Evolutionary conservation across 106 monocot genomes (phyloP), one percentile per base, ranked within the genome.

Genomic region (Dioscorea zingiberensis): DNA sequence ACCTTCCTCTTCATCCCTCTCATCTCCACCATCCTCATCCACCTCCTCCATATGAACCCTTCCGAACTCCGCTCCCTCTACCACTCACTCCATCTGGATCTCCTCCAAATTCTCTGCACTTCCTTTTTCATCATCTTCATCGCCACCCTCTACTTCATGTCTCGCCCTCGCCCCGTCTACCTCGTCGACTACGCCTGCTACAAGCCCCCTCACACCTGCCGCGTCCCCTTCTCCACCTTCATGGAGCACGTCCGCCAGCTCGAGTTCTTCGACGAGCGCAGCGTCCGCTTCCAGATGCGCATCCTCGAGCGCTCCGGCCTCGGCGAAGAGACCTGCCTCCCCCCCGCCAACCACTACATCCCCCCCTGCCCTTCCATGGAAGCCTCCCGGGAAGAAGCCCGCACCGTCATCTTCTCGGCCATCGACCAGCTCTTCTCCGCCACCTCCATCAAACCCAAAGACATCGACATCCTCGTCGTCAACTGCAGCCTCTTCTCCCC

Each of bases 401-500:
- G 21, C 56, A 22, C 23, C 12, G 56, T 60, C 15, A 17, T 60
- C 32, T 27, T 32, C 60, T 60, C 60, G 28, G 27, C 60, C 60
- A 17, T 60, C 4, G 60, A 60, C 60, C 28, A 32, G 13, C 60
- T 60, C 29, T 5, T 32, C 18, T 8, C 7, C 10, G 63, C 47
- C 48, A 83, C 83, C 7, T 66, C 71, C 1, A 7, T 86, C 26
- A 57, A 62, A 45, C 82, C 76, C 9, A 70, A 73, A 27, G 74
- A 79, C 46, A 73, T 86, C 62, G 86, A 86, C 72, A 73, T 82
- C 26, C 73, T 86, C 25, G 76, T 86, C 29, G 69, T 86, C 53
- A 86, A 82, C 63, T 79, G 82, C 72, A 82, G 82, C 72, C 65
- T 86, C 26, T 86, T 86, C 69, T 76, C 76, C 0, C 86, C 86